Evolutionary conservation across 768 basidiomycete genomes (phyloP).

Genomic region (Tricholoma matsutake): DNA sequence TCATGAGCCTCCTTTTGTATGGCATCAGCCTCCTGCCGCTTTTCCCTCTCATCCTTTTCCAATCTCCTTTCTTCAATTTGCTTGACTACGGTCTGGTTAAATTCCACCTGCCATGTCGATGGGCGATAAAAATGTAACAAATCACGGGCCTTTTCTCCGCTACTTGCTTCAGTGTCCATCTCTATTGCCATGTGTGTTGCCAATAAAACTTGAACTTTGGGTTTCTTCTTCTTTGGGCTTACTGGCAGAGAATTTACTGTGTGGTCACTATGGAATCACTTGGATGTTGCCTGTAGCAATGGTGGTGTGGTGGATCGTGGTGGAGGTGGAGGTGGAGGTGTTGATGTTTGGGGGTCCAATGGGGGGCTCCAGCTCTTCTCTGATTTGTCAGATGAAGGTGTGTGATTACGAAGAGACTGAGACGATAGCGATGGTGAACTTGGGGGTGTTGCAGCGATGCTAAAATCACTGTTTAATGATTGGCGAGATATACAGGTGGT

Average conservation of each 20-base stretch:
- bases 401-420: too few species aligned
- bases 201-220: not conserved
- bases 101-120: not conserved
- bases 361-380: not conserved
- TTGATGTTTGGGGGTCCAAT: not conserved
- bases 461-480: too few species aligned
- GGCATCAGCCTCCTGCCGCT: not conserved
- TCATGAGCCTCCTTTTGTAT: conserved; percentile 1
- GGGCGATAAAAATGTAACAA: conserved; percentile 3
- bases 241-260: not conserved
- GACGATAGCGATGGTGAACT: too few species aligned
- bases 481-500: too few species aligned
- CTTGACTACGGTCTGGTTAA: not conserved
- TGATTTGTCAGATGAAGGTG: too few species aligned
- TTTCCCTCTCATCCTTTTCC: not conserved
- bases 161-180: not conserved
- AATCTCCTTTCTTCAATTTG: not conserved
- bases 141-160: not conserved
- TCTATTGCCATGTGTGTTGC: not conserved
- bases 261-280: too few species aligned
- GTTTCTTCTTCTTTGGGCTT: not conserved
- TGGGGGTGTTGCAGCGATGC: too few species aligned
- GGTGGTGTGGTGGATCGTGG: not conserved
- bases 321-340: not conserved
- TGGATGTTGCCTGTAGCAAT: too few species aligned